Percentiles rank a stretch among this genome's conserved stretches.
Evolutionary conservation across 2,329 filamentous ascomycete species (phyloP).

Genomic region (Stagonosporopsis cucurbitacearum): DNA sequence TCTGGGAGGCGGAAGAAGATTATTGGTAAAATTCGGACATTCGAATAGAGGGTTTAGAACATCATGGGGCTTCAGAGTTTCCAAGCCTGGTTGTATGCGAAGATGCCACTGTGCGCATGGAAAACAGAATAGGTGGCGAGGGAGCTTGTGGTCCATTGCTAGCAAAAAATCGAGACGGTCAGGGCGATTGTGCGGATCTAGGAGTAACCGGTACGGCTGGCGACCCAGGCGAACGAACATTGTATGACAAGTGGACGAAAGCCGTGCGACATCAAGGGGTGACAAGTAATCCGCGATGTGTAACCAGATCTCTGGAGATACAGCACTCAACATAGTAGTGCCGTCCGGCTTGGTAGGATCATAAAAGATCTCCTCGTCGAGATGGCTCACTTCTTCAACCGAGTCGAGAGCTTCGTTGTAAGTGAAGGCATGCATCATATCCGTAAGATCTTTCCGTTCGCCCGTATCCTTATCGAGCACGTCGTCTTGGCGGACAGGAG

Average conservation of each 20-base stretch:
- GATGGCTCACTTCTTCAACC: conserved; percentile 26
- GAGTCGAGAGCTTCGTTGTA: conserved; percentile 34
- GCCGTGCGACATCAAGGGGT: conserved; percentile 37
- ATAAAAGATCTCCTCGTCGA: conserved; percentile 23
- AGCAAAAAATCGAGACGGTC: conserved; percentile 60
- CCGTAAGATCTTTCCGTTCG: conserved; percentile 41
- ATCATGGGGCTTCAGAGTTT: conserved; percentile 60
- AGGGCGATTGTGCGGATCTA: conserved; percentile 52
- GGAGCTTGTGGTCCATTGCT: conserved; percentile 58
- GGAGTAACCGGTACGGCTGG: conserved; percentile 30
- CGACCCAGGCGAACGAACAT: conserved; percentile 35
- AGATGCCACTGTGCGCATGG: conserved; percentile 63
- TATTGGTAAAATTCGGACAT: conserved; percentile 61
- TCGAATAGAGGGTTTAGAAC: conserved; percentile 63
- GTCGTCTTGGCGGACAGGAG: conserved; percentile 26
- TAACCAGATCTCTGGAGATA: conserved; percentile 37
- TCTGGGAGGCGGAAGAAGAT: conserved; percentile 59
- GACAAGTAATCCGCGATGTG: conserved; percentile 34
- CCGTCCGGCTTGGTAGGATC: conserved; percentile 34
- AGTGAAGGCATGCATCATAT: conserved; percentile 44
- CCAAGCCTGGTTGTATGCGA: conserved; percentile 60
- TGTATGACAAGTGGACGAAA: conserved; percentile 39
- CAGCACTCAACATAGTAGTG: conserved; percentile 27
- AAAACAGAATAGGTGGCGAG: conserved; percentile 65
- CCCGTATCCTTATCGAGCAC: conserved; percentile 42